Evolutionary conservation across 306 rosid genomes (phyloP).

Genomic region (Cucumis hystrix): DNA sequence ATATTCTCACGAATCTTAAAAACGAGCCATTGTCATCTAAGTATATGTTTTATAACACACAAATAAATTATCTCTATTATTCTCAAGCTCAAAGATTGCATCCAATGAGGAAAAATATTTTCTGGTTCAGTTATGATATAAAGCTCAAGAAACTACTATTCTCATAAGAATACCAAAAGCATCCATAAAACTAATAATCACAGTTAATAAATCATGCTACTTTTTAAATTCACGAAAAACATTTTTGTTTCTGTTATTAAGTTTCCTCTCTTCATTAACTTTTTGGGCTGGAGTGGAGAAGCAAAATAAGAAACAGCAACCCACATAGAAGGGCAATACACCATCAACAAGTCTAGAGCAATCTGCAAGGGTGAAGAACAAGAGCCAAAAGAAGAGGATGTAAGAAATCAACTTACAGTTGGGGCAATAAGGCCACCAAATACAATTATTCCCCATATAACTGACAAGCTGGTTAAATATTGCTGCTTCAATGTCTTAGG

Average conservation of each 20-base stretch:
- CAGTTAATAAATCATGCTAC: not conserved
- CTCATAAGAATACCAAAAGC: not conserved
- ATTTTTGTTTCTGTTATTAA: not conserved
- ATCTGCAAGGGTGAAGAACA: not conserved
- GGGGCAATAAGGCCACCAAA: conserved; percentile 95
- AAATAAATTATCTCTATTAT: not conserved
- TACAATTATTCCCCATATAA: conserved; percentile 60
- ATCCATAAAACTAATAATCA: not conserved
- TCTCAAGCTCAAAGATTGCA: not conserved
- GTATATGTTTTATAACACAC: not conserved
- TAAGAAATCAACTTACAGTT: conserved; percentile 36
- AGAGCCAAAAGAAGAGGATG: not conserved
- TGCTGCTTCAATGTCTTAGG: conserved; percentile 80
- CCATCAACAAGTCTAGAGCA: not conserved
- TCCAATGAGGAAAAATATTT: not conserved
- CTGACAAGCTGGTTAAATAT: conserved; percentile 49
- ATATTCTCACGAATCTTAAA: not conserved
- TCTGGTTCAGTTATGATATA: not conserved
- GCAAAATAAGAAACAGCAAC: not conserved
- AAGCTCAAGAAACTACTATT: not conserved
- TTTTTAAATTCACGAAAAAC: not conserved
- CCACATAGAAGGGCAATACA: not conserved
- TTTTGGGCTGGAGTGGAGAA: not conserved
- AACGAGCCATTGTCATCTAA: not conserved
- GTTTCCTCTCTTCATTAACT: not conserved